These are phyloP conservation scores for Eucalyptus sp. DNA, from an alignment of 345 rosid species.

Conservation along the genomic window DNA sequence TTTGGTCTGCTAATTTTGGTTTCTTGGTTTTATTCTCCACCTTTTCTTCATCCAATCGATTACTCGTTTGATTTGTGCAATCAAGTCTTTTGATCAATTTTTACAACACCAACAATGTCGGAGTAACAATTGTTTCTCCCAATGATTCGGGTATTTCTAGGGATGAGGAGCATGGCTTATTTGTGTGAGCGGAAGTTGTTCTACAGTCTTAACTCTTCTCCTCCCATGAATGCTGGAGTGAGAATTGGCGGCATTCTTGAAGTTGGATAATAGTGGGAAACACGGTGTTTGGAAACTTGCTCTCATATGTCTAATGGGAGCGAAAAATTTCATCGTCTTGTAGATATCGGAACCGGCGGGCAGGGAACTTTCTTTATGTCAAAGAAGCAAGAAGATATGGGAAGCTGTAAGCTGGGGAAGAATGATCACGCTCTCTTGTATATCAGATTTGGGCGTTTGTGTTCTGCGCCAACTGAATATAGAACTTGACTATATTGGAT, in stretches of 20 bases:
- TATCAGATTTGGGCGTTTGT: neutral
- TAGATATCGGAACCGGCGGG: neutral
- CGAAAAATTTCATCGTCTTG: neutral
- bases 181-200: neutral
- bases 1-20: neutral
- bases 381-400: neutral
- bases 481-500: neutral
- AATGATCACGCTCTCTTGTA: neutral
- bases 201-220: neutral
- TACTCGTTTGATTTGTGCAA: neutral
- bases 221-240: neutral
- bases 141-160: neutral
- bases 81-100: neutral
- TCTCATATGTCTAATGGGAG: neutral
- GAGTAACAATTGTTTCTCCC: neutral
- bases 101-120: neutral
- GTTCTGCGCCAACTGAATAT: neutral
- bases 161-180: neutral
- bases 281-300: neutral
- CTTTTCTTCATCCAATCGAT: neutral
- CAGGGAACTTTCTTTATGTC: neutral
- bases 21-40: neutral
- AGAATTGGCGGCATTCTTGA: neutral
- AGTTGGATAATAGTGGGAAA: neutral
- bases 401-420: neutral